A percentile compares a stretch with the other conserved stretches of the same genome.
phyloP scores from a whole-genome alignment of 2,329 filamentous ascomycete genomes.

The Fusarium multiceps region DNA sequence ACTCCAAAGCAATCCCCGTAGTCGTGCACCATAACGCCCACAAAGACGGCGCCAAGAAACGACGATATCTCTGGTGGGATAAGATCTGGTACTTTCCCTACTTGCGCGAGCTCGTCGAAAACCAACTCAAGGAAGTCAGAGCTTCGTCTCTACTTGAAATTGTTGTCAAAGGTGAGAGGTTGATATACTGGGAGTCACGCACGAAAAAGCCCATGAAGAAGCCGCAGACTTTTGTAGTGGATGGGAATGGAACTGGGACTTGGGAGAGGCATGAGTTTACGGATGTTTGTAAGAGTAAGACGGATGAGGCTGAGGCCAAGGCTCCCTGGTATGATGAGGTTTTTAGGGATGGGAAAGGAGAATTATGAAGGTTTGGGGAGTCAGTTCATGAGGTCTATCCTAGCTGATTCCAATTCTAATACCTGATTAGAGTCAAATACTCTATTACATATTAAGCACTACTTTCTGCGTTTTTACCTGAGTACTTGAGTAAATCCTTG shows the following conservation, averaged over 20 bases:
- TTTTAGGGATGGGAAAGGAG: constrained; percentile 29
- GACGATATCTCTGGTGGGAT: constrained; percentile 33
- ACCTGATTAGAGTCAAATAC: too few species aligned
- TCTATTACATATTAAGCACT: too few species aligned
- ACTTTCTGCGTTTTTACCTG: too few species aligned
- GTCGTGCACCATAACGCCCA: constrained; percentile 39
- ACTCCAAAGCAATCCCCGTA: constrained; percentile 33
- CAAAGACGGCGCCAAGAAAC: constrained; percentile 20
- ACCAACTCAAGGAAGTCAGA: constrained; percentile 1
- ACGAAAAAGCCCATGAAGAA: constrained; percentile 3
- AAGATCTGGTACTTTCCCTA: constrained; percentile 40
- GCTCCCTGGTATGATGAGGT: constrained; percentile 27
- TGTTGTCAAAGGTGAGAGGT: not conserved
- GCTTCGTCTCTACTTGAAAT: not conserved
- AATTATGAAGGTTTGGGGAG: not conserved
- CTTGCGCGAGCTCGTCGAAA: constrained; percentile 9
- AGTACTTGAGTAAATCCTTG: too few species aligned
- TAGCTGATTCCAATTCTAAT: too few species aligned
- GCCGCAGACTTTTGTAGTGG: constrained; percentile 6
- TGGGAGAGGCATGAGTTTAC: not conserved
- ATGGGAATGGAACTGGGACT: accelerated
- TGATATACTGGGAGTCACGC: constrained; percentile 24
- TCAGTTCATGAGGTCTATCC: not conserved
- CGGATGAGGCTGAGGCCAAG: not conserved
- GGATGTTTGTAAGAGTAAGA: not conserved